These are phyloP conservation scores for Mixia osmundae DNA, from an alignment of 1,284 basidiomycete genomes.

Conservation along the genomic window DNA sequence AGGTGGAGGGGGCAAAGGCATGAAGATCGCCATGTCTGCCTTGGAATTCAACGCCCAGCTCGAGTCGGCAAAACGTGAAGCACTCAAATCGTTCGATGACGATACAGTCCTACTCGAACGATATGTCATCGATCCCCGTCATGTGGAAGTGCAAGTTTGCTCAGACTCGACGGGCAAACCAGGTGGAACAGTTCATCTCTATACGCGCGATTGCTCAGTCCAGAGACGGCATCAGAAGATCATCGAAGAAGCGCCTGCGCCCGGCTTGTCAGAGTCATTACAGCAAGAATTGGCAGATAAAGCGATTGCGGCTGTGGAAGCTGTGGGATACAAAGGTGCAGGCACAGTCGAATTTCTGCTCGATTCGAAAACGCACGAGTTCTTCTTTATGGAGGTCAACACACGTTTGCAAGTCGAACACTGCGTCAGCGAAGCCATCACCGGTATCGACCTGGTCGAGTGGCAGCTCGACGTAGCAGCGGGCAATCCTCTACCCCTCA, in stretches of 20 bases:
- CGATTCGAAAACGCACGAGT: conserved; percentile 57
- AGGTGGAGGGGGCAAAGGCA: conserved; percentile 25
- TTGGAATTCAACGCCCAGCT: conserved; percentile 52
- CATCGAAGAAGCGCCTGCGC: conserved; percentile 84
- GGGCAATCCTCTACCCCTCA: conserved; percentile 57
- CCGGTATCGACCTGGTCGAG: conserved; percentile 71
- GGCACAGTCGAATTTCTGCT: conserved; percentile 45
- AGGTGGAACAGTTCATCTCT: conserved; percentile 67
- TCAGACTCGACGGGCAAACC: conserved; percentile 49
- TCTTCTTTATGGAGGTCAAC: conserved; percentile 92
- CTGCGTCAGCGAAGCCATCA: conserved; percentile 87
- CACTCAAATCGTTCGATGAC: conserved; percentile 62
- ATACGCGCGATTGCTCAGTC: conserved; percentile 85
- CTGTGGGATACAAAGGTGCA: conserved; percentile 19
- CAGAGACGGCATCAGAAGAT: conserved; percentile 70
- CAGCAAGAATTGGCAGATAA: conserved; percentile 59
- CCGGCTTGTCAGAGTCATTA: conserved; percentile 49
- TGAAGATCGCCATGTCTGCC: conserved; percentile 27
- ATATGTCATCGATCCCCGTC: conserved; percentile 18
- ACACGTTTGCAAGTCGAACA: conserved; percentile 83
- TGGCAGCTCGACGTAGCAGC: conserved; percentile 81
- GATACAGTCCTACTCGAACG: conserved; percentile 35
- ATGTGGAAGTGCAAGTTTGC: conserved; percentile 71
- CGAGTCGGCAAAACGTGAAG: conserved; percentile 63
- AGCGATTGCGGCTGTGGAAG: conserved; percentile 71